Percentiles rank a stretch among this genome's conserved stretches.
Conservation (phyloP, 2,329 filamentous ascomycete genomes). For the Blumeriella jaapii region DNA sequence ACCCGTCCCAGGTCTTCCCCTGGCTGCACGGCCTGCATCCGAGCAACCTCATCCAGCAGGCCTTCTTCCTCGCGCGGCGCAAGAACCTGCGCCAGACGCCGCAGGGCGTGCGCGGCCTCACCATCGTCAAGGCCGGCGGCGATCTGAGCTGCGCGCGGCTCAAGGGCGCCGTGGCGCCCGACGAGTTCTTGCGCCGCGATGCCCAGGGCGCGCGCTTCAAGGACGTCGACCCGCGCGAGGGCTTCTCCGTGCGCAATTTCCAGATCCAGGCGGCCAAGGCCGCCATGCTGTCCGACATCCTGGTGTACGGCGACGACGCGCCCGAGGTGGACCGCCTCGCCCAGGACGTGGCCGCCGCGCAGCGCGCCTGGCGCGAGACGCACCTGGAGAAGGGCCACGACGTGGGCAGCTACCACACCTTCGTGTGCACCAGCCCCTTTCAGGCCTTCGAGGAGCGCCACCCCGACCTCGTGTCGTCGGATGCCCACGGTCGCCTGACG, state of each 20-base stretch:
- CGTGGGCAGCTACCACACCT: constrained; percentile 69
- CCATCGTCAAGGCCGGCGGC: constrained; percentile 80
- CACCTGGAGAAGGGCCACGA: constrained; percentile 44
- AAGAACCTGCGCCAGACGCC: constrained; percentile 60
- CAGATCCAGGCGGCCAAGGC: constrained; percentile 89
- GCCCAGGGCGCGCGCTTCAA: constrained; percentile 42
- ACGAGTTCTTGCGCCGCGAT: constrained; percentile 61
- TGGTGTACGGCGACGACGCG: constrained; percentile 74
- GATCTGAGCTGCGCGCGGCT: constrained; percentile 63
- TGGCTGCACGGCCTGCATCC: constrained; percentile 93
- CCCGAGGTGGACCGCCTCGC: constrained; percentile 49
- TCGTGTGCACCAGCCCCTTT: constrained; percentile 57
- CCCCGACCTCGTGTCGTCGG: constrained; percentile 61
- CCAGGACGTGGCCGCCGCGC: constrained; percentile 63
- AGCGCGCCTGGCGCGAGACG: constrained; percentile 60
- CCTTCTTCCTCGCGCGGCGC: constrained; percentile 75
- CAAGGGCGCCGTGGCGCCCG: constrained; percentile 75
- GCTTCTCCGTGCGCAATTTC: constrained; percentile 94
- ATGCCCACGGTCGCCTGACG: constrained; percentile 59
- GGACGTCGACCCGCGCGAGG: constrained; percentile 75
- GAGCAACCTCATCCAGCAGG: constrained; percentile 76
- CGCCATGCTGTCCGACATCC: constrained; percentile 79
- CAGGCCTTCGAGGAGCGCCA: constrained; percentile 59
- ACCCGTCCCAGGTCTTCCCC: constrained; percentile 79
- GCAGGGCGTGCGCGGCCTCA: constrained; percentile 67